A percentile compares a stretch with the other conserved stretches of the same genome.
phyloP scores from a whole-genome alignment of 441 rosid genomes.

The Mallotus repandus region DNA sequence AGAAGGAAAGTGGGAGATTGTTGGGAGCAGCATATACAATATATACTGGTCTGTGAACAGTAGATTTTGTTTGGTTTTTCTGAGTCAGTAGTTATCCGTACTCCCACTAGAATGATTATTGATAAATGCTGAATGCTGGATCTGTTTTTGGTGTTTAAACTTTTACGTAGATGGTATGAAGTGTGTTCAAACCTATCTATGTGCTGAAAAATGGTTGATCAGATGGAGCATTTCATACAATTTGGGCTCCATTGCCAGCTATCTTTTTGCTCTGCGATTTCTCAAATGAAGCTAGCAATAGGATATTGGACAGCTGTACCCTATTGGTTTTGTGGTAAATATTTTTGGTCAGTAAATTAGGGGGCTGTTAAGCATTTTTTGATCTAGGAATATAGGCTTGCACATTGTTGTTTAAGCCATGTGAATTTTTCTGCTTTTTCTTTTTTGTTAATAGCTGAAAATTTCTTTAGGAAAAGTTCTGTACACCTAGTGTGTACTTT shows the following conservation, averaged over 20 bases:
- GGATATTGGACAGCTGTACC: too few species aligned
- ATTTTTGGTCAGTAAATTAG: too few species aligned
- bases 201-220: background rate
- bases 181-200: slow-evolving; percentile 8
- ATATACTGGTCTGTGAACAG: background rate
- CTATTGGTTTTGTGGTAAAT: background rate
- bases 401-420: background rate
- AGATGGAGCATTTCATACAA: too few species aligned
- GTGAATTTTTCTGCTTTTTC: background rate
- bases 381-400: background rate
- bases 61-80: background rate
- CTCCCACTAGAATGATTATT: background rate
- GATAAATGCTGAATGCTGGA: background rate
- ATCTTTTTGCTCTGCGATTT: too few species aligned
- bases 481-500: background rate
- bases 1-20: background rate
- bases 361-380: background rate
- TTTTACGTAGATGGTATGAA: background rate
- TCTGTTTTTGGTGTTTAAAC: background rate
- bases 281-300: too few species aligned
- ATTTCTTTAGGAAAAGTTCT: background rate
- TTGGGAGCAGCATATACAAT: background rate
- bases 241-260: too few species aligned
- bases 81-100: background rate
- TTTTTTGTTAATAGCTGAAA: background rate